Percentiles rank a stretch among this genome's conserved stretches.
These are phyloP conservation scores for Backusella psychrophila DNA, from an alignment of 192 early-diverging fungal genomes.

Conservation along the genomic window DNA sequence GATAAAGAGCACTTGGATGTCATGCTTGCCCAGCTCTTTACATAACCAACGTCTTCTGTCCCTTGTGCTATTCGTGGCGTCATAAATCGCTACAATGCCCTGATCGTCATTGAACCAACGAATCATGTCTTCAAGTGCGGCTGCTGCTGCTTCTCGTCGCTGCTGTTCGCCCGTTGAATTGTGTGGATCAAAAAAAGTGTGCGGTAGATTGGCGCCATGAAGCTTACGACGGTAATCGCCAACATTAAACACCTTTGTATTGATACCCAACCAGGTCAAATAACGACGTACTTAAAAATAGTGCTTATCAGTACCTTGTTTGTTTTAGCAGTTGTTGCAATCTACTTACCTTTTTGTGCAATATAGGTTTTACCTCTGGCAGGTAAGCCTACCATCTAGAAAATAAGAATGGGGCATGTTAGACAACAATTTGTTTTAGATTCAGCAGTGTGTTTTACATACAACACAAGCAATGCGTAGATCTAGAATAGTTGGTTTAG, in stretches of 20 bases:
- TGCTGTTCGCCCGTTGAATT: conserved; percentile 69
- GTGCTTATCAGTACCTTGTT: neutral
- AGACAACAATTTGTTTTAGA: neutral
- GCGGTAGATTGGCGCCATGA: conserved; percentile 75
- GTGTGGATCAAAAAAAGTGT: conserved; percentile 90
- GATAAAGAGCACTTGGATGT: conserved; percentile 94
- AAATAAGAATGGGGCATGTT: neutral
- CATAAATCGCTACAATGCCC: conserved; percentile 92
- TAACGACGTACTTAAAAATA: conserved; percentile 77
- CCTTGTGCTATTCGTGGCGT: conserved; percentile 96
- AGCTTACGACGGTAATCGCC: conserved; percentile 95
- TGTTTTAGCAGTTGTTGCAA: neutral
- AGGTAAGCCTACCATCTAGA: conserved; percentile 86
- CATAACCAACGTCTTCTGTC: conserved; percentile 74
- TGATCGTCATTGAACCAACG: conserved; percentile 82
- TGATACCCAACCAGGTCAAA: conserved; percentile 93
- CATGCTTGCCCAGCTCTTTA: conserved; percentile 65
- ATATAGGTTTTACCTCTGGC: conserved; percentile 98
- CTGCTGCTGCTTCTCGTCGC: conserved; percentile 76
- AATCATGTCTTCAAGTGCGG: conserved; percentile 92
- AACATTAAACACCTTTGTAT: conserved; percentile 94
- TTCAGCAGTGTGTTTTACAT: neutral
- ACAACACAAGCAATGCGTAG: conserved; percentile 34
- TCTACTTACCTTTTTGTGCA: conserved; percentile 74
- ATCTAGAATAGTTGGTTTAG: conserved; percentile 9